Conservation (phyloP, 495 filamentous ascomycete genomes). For the Xanthoparmelia taractica region DNA sequence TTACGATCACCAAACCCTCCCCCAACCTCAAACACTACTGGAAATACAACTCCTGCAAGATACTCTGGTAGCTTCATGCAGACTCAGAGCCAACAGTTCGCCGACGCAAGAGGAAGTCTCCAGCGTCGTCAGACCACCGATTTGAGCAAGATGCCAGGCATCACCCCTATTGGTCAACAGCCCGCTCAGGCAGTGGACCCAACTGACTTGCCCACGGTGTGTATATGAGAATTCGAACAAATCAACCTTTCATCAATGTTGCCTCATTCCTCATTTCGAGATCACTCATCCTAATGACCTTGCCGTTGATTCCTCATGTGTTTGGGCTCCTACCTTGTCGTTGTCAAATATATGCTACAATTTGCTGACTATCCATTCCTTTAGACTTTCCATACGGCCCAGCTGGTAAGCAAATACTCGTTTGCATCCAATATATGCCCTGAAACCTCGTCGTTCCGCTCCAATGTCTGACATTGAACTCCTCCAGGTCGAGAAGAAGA, state of each 20-base stretch:
- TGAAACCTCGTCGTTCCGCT: background rate
- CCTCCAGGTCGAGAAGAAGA: constrained; percentile 81
- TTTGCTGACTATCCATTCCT: constrained; percentile 13
- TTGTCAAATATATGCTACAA: constrained; percentile 11
- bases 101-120: constrained; percentile 62
- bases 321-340: background rate
- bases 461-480: constrained; percentile 27
- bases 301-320: background rate
- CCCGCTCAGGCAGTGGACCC: constrained; percentile 47
- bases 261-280: background rate
- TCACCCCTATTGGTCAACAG: constrained; percentile 63
- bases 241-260: background rate
- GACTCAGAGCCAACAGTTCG: constrained; percentile 44
- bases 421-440: background rate
- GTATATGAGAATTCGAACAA: constrained; percentile 13
- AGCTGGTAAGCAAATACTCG: constrained; percentile 34
- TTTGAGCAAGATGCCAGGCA: constrained; percentile 73
- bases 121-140: constrained; percentile 93
- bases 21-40: constrained; percentile 58
- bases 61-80: constrained; percentile 50
- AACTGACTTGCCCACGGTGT: constrained; percentile 50
- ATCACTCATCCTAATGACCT: background rate
- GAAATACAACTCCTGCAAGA: constrained; percentile 61
- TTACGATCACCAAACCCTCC: constrained; percentile 71
- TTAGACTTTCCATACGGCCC: constrained; percentile 39